phyloP scores from a whole-genome alignment of 164 flowering plant species.

The Vitis vinifera region ASM3070453v1 NC_081806.1:4949001-4949500 shows the following conservation, averaged over 20 bases:
- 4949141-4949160: constrained; percentile 61
- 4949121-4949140: constrained; percentile 58
- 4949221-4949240: constrained; percentile 12
- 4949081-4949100: constrained; percentile 57
- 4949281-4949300: constrained; percentile 35
- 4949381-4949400: constrained; percentile 31
- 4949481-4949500: constrained; percentile 66
- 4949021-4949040: constrained; percentile 31
- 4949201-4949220: constrained; percentile 15
- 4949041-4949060: constrained; percentile 67
- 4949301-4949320: constrained; percentile 69
- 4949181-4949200: constrained; percentile 32
- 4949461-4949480: constrained; percentile 51
- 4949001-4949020: constrained; percentile 34
- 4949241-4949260: constrained; percentile 40
- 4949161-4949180: constrained; percentile 50
- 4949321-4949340: constrained; percentile 68
- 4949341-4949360: constrained; percentile 24
- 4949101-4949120: constrained; percentile 55
- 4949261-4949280: constrained; percentile 44
- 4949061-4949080: constrained; percentile 67
- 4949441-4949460: constrained; percentile 11
- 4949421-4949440: constrained; percentile 5
- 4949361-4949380: constrained; percentile 52
- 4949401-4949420: background rate